These are phyloP conservation scores for Alternaria incomplexa DNA, from an alignment of 2,329 filamentous ascomycete species.

Conservation along the genomic window DNA sequence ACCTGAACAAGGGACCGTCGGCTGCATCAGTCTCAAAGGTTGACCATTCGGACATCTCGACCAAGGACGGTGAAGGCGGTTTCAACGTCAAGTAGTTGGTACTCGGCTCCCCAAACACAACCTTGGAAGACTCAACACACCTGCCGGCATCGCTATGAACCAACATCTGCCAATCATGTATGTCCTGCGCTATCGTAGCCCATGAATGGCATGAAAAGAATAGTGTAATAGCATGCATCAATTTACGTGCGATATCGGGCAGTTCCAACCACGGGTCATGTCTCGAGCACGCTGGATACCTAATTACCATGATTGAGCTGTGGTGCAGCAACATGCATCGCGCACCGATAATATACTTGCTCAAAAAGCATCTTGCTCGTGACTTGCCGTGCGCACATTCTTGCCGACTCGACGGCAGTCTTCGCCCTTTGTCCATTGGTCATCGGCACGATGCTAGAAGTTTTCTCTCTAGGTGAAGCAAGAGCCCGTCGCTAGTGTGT, in stretches of 20 bases:
- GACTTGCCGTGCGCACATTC: neutral
- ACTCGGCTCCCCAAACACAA: neutral
- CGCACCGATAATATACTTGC: neutral
- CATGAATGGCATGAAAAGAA: neutral
- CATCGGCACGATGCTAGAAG: neutral
- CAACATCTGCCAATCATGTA: neutral
- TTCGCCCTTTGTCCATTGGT: neutral
- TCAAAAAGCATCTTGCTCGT: neutral
- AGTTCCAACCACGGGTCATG: too few relatives aligned
- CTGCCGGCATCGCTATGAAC: neutral
- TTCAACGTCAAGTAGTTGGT: conserved; percentile 57
- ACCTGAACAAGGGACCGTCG: conserved; percentile 75
- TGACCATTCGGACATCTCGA: conserved; percentile 70
- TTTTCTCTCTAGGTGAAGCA: neutral
- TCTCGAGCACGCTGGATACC: neutral
- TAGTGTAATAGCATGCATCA: neutral
- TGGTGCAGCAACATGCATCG: neutral
- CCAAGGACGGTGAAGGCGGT: conserved; percentile 69
- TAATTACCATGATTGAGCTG: neutral
- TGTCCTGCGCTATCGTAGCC: neutral
- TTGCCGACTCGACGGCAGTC: neutral
- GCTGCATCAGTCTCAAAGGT: conserved; percentile 76
- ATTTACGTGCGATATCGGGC: neutral
- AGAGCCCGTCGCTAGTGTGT: neutral
- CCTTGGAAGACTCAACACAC: neutral